Evolutionary conservation across 148 eudicot genomes (phyloP).

Genomic region (Rhododendron henanense): DNA sequence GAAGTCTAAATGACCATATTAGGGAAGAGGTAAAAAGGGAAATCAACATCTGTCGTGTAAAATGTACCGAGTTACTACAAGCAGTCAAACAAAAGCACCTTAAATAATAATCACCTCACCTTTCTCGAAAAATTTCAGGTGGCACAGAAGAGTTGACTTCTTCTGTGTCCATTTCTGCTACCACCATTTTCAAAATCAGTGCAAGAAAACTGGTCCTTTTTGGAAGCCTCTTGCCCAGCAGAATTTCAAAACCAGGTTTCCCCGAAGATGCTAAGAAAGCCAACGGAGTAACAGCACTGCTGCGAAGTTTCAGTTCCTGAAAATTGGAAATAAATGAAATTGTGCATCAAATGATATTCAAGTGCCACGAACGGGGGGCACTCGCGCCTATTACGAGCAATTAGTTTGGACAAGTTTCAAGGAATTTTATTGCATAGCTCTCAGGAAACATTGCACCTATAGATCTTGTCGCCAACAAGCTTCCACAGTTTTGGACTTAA

Average conservation of each 20-base stretch:
- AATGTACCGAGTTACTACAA: background rate
- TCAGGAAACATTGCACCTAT: no score
- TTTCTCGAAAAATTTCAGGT: slow-evolving; percentile 53
- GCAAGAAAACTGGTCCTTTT: slow-evolving; percentile 48
- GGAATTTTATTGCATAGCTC: no score
- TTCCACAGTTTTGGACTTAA: background rate
- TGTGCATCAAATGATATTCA: background rate
- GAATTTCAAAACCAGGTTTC: slow-evolving; percentile 52
- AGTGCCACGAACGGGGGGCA: no score
- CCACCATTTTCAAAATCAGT: slow-evolving; percentile 49
- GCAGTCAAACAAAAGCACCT: background rate
- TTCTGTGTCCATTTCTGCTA: slow-evolving; percentile 62
- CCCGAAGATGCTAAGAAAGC: slow-evolving; percentile 83
- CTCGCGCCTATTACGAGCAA: no score
- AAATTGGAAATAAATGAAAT: slow-evolving; percentile 10
- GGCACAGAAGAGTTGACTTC: slow-evolving; percentile 37
- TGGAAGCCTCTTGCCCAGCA: slow-evolving; percentile 47
- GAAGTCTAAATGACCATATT: no score
- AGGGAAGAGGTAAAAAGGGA: no score
- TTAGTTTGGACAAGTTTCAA: no score
- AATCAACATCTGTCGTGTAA: no score
- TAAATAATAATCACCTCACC: slow-evolving; percentile 48
- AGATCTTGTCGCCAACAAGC: no score
- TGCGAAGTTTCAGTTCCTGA: slow-evolving; percentile 61
- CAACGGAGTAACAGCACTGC: slow-evolving; percentile 49